Percentiles rank a stretch among this genome's conserved stretches.
These are phyloP conservation scores for Acanthamoeba triangularis DNA, from an alignment of 208 protist genomes.

Conservation along the genomic window DNA sequence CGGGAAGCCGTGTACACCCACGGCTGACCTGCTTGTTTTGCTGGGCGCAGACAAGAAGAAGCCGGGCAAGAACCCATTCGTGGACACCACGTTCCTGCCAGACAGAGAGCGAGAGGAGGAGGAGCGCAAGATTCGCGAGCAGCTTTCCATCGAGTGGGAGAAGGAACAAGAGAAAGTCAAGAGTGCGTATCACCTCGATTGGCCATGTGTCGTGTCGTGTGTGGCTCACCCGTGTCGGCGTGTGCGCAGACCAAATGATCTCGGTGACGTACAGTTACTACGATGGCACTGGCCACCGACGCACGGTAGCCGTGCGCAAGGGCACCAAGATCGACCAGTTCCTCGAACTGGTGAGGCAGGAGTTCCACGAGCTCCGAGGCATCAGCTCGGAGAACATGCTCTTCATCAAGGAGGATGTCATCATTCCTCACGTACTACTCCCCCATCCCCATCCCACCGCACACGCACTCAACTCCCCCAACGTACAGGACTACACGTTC, in stretches of 20 bases:
- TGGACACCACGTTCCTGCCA: slow-evolving; percentile 92
- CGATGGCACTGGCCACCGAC: slow-evolving; percentile 93
- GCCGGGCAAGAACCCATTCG: slow-evolving; percentile 85
- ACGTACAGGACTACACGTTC: slow-evolving; percentile 92
- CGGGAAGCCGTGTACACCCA: not conserved
- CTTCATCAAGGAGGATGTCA: slow-evolving; percentile 95
- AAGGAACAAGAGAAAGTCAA: slow-evolving; percentile 91
- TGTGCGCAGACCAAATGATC: slow-evolving; percentile 87
- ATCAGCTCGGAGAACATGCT: slow-evolving; percentile 90
- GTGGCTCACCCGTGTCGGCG: too few relatives aligned
- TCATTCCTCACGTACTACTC: slow-evolving; percentile 91
- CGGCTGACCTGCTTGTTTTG: not conserved
- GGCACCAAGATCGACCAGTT: slow-evolving; percentile 92
- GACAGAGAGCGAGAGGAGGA: slow-evolving; percentile 90
- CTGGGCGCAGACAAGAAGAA: slow-evolving; percentile 27
- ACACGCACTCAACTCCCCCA: not conserved
- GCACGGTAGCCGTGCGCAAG: slow-evolving; percentile 87
- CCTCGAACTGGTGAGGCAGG: slow-evolving; percentile 86
- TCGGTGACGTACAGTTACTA: slow-evolving; percentile 93
- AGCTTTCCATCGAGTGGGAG: slow-evolving; percentile 88
- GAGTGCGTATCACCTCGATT: slow-evolving; percentile 63
- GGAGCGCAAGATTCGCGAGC: slow-evolving; percentile 85
- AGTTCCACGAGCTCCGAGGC: slow-evolving; percentile 91
- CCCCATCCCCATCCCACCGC: not conserved
- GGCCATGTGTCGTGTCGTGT: not conserved